Base-by-base conservation (phyloP, 306 rosid species). In the Abrus pulchellus region DNA sequence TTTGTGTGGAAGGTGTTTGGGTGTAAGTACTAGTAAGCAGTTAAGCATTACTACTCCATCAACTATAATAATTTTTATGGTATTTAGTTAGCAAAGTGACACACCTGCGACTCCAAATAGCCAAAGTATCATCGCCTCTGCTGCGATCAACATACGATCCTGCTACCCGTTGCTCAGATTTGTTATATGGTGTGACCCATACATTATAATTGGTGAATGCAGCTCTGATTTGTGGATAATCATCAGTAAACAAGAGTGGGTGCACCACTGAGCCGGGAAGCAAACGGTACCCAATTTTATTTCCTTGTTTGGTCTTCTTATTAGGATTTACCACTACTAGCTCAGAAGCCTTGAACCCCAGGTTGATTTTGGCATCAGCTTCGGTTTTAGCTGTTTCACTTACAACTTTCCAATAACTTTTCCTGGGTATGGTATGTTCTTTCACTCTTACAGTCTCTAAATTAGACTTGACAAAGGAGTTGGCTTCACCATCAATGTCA, bases 211-310 rank as follows among this genome's bases (percentile, higher is more conserved):
- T 87, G 0, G 87, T 78, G 57, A 87, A 90, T 1, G 87, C 90
- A 34, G 74, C 90, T 20, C 90, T 77, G 1, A 76, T 76, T 79
- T 90, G 87, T 0, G 93, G 93, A 66, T 72, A 83, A 64, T 90
- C 91, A 56, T 87, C 83, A 1, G 3, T 5, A 1, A 63, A 7
- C 78, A 87, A 28, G 33, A 89, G 86, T 3, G 88, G 77, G 20
- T 12, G 34, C 2, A 40, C 72, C 36, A 44, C 36, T 9, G 83
- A 7, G 1, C 84, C 82, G 1, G 87, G 85, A 3, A 75, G 2
- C 72, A 75, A 3, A 61, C 72, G 72, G 40, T 75, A 75, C 49
- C 80, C 80, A 0, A 75, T 12, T 0, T 44, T 11, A 9, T 89
- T 89, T 9, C 89, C 87, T 1, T 20, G 1, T 48, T 70, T 85